Evolutionary conservation across 2,329 filamentous ascomycete species (phyloP).

Genomic region (Scedosporium boydii): DNA sequence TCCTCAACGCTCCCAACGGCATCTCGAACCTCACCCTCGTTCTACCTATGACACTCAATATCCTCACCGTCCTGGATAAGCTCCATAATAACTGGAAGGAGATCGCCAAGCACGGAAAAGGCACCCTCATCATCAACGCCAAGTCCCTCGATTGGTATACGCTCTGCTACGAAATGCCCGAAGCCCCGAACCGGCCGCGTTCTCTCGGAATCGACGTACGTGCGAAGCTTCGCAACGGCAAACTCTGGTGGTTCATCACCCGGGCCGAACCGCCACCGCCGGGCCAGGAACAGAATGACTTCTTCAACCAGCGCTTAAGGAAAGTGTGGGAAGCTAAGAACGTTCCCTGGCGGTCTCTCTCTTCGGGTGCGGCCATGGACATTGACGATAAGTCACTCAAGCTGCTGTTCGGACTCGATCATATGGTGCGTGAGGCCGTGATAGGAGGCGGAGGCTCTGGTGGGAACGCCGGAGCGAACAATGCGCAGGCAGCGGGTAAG

Average conservation of each 20-base stretch:
- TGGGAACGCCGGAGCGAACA: background rate
- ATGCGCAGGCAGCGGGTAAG: background rate
- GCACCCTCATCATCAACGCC: conserved; percentile 39
- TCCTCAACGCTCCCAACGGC: conserved; percentile 45
- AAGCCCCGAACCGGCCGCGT: conserved; percentile 14
- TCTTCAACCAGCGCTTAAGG: conserved; percentile 8
- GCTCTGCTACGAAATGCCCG: conserved; percentile 40
- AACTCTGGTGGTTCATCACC: conserved; percentile 41
- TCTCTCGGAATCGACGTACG: conserved; percentile 43
- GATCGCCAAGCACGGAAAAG: conserved; percentile 30
- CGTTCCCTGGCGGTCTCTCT: conserved; percentile 18
- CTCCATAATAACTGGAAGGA: conserved; percentile 47
- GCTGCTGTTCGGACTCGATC: conserved; percentile 10
- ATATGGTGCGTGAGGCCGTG: conserved; percentile 7
- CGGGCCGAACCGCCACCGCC: conserved; percentile 16
- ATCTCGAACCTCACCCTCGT: conserved; percentile 45
- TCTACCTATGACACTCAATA: conserved; percentile 51
- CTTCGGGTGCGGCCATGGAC: conserved; percentile 10
- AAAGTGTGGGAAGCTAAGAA: conserved; percentile 18
- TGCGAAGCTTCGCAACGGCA: conserved; percentile 29
- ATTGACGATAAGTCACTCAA: conserved; percentile 7
- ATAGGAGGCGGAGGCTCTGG: background rate
- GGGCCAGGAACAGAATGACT: background rate
- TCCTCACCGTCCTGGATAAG: conserved; percentile 51
- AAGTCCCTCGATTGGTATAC: conserved; percentile 48